A percentile compares a stretch with the other conserved stretches of the same genome.
These are phyloP conservation scores for Arthrobotrys iridis DNA, from an alignment of 2,329 filamentous ascomycete species.

Conservation along the genomic window DNA sequence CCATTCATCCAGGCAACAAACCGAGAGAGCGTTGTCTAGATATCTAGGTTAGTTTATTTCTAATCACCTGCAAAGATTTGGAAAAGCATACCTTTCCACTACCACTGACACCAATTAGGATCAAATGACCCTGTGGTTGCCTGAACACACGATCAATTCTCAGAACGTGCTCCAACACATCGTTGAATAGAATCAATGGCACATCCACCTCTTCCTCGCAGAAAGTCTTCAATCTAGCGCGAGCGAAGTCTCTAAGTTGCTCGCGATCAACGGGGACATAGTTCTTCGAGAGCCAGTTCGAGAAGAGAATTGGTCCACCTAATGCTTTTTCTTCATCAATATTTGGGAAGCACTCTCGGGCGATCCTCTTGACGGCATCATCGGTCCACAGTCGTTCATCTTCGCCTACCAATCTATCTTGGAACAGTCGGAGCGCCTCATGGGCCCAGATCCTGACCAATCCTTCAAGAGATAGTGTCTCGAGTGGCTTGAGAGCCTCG, in stretches of 20 bases:
- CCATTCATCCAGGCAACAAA: conserved; percentile 99
- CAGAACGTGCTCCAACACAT: conserved; percentile 96
- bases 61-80: background rate
- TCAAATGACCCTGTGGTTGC: conserved; percentile 96
- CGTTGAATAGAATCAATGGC: conserved; percentile 97
- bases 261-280: conserved; percentile 97
- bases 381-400: conserved; percentile 96
- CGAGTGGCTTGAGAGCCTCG: conserved; percentile 91
- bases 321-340: conserved; percentile 90
- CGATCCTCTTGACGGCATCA: conserved; percentile 84
- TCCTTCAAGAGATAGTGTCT: conserved; percentile 86
- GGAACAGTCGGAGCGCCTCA: conserved; percentile 93
- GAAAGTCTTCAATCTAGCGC: conserved; percentile 95
- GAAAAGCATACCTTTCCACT: conserved; percentile 75
- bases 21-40: conserved; percentile 84
- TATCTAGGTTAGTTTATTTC: background rate
- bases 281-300: conserved; percentile 99
- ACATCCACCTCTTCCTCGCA: conserved; percentile 99
- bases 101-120: conserved; percentile 97
- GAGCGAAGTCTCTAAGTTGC: conserved; percentile 94
- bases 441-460: conserved; percentile 98
- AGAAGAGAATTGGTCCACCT: conserved; percentile 93
- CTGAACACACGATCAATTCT: conserved; percentile 98
- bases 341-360: conserved; percentile 91
- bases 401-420: conserved; percentile 93